Evolutionary conservation across 208 protist genomes (phyloP).

Genomic region (Leishmania guyanensis): DNA sequence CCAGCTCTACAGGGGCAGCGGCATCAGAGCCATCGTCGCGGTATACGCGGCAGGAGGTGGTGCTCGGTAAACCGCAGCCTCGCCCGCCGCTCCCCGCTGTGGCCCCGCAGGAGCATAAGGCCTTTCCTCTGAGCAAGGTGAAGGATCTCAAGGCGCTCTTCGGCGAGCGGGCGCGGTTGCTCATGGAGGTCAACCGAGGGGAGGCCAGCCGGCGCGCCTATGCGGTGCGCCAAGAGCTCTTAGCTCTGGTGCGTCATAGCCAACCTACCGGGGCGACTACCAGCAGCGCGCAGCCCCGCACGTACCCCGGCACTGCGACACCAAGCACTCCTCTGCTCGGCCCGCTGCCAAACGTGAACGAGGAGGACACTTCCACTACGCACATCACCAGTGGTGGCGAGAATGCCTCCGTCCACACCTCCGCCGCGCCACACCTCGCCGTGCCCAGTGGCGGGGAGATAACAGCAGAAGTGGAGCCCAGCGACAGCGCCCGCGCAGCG

Average conservation of each 20-base stretch:
- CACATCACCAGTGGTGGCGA: not conserved
- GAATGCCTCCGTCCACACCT: not conserved
- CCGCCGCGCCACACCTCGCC: not conserved
- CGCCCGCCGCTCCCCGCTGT: conserved; percentile 59
- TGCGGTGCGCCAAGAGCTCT: conserved; percentile 68
- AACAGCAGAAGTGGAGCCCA: not conserved
- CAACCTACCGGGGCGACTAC: not conserved
- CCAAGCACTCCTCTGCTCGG: not conserved
- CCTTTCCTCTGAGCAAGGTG: conserved; percentile 35
- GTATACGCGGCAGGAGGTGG: conserved; percentile 24
- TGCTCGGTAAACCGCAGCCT: conserved; percentile 27
- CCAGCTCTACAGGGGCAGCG: not conserved
- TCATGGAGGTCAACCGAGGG: conserved; percentile 53
- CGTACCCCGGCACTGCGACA: conserved; percentile 11
- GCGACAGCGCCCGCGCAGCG: not conserved
- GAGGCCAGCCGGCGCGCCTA: conserved; percentile 65
- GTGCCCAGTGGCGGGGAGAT: not conserved
- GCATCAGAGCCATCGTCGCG: not conserved
- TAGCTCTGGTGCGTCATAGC: conserved; percentile 59
- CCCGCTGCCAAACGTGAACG: not conserved
- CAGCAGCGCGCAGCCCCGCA: not conserved
- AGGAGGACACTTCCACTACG: not conserved
- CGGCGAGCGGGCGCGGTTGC: conserved; percentile 66
- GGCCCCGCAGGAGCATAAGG: conserved; percentile 42
- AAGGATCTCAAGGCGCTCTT: conserved; percentile 61